Evolutionary conservation across 768 basidiomycete species (phyloP), one percentile per base, ranked within the genome.

Genomic region (Collybia sp.): DNA sequence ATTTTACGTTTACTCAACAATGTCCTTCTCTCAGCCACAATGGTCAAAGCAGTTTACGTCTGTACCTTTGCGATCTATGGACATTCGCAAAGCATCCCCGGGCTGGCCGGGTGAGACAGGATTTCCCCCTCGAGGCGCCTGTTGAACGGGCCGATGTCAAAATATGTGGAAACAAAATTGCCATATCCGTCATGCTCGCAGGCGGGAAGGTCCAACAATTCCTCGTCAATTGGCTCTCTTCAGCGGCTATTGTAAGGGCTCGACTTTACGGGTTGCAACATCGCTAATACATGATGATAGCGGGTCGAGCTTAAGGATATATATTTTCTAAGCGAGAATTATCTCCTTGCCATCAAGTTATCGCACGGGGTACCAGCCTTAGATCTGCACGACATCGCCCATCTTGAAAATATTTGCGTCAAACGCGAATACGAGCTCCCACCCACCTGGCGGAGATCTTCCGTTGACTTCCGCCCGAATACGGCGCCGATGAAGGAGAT

Each of bases 391-490:
- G 71, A 73, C 53, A 67, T 80, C 50, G 59, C 62, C 17, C 65
- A 75, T 45, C 63, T 77, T 40, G 59, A 60, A 13, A 66, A 68
- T 20, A 64, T 73, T 46, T 58, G 59, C 18, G 58, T 71, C 30
- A 66, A 71, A 45, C 73, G 75, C 47, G 73, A 76, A 45, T 81
- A 80, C 56, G 77, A 82, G 52, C 70, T 84, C 17, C 78, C 82
- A 1, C 69, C 67, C 33, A 64, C 66, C 20, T 84, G 80, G 81
- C 25, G 25, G 25, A 62, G 52, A 39, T 64, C 65, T 33, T 72
- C 70, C 12, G 62, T 82, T 52, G 70, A 67, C 30, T 75, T 82
- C 50, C 66, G 68, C 40, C 69, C 69, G 1, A 80, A 83, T 49
- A 64, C 62, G 11, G 69, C 75, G 33, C 65, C 72, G 6, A 65